Conservation (phyloP, 2,329 filamentous ascomycete species). For the Clarireedia hainanense region DNA sequence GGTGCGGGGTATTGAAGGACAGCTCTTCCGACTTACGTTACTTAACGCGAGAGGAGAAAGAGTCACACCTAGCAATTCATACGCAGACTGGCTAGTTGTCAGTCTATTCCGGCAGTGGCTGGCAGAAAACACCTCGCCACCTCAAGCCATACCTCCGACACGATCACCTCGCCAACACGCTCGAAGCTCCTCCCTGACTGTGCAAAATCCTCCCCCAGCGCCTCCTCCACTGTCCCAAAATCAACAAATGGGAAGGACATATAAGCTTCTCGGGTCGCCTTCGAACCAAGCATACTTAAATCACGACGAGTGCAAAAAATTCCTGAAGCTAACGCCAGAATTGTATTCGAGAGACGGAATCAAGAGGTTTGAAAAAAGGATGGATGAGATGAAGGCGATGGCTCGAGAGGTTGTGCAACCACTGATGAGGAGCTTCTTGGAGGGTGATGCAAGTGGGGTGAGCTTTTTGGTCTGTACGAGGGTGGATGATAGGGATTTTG, state of each 20-base stretch:
- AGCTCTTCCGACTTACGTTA: slow-evolving; percentile 73
- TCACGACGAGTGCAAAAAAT: slow-evolving; percentile 85
- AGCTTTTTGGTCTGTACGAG: slow-evolving; percentile 59
- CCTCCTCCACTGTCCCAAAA: slow-evolving; percentile 5
- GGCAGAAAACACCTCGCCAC: slow-evolving; percentile 77
- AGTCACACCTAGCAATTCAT: slow-evolving; percentile 70
- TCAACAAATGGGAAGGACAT: slow-evolving; percentile 57
- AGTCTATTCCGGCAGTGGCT: slow-evolving; percentile 89
- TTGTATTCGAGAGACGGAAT: slow-evolving; percentile 83
- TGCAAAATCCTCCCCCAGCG: slow-evolving; percentile 3
- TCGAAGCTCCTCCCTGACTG: slow-evolving; percentile 36
- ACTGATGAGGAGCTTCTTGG: slow-evolving; percentile 76
- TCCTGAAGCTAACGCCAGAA: slow-evolving; percentile 75
- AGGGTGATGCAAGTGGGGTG: slow-evolving; percentile 57
- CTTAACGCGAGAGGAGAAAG: slow-evolving; percentile 70
- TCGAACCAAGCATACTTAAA: slow-evolving; percentile 57
- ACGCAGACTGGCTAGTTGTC: slow-evolving; percentile 83
- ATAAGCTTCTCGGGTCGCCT: slow-evolving; percentile 62
- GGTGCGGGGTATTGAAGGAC: slow-evolving; percentile 70
- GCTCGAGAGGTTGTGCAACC: slow-evolving; percentile 78
- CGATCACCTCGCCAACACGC: slow-evolving; percentile 29
- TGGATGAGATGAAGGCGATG: slow-evolving; percentile 82
- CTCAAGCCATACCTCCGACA: slow-evolving; percentile 32
- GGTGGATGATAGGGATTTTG: slow-evolving; percentile 53
- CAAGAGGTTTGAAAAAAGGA: slow-evolving; percentile 72